These are phyloP conservation scores for Nepenthes gracilis DNA, from an alignment of 148 eudicot genomes.

Conservation along the genomic window DNA sequence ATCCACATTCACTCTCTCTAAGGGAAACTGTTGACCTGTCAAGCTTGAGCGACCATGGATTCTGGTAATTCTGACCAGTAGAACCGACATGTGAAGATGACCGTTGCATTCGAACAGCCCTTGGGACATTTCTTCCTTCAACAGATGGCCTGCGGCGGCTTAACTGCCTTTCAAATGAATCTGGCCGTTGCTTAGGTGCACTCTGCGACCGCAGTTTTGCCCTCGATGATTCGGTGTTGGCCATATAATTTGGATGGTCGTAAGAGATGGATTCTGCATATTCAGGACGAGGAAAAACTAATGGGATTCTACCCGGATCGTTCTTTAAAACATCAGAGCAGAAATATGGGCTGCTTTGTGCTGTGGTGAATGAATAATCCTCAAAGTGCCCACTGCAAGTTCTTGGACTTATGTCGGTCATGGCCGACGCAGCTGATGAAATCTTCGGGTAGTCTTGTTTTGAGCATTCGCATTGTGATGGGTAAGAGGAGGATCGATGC, in stretches of 20 bases:
- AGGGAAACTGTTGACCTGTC: slow-evolving; percentile 64
- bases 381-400: slow-evolving; percentile 69
- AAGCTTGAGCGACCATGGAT: slow-evolving; percentile 69
- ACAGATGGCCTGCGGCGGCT: slow-evolving; percentile 55
- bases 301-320: slow-evolving; percentile 20
- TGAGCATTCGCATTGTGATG: slow-evolving; percentile 11
- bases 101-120: slow-evolving; percentile 74
- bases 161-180: slow-evolving; percentile 45
- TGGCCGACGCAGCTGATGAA: slow-evolving; percentile 63
- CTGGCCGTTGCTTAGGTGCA: slow-evolving; percentile 74
- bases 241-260: slow-evolving; percentile 82
- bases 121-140: slow-evolving; percentile 77
- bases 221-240: slow-evolving; percentile 75
- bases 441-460: slow-evolving; percentile 32
- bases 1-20: slow-evolving; percentile 77
- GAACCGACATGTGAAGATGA: slow-evolving; percentile 84
- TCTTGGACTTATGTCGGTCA: slow-evolving; percentile 65
- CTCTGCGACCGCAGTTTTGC: slow-evolving; percentile 82
- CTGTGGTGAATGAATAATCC: slow-evolving; percentile 47
- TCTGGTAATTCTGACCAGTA: slow-evolving; percentile 44
- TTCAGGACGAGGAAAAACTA: slow-evolving; percentile 33
- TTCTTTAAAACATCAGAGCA: slow-evolving; percentile 39
- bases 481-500: slow-evolving; percentile 23
- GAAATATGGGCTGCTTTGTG: slow-evolving; percentile 73
- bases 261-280: slow-evolving; percentile 42